Base-by-base conservation (phyloP, 495 filamentous ascomycete species). In the Podospora pseudoanserina region DNA sequence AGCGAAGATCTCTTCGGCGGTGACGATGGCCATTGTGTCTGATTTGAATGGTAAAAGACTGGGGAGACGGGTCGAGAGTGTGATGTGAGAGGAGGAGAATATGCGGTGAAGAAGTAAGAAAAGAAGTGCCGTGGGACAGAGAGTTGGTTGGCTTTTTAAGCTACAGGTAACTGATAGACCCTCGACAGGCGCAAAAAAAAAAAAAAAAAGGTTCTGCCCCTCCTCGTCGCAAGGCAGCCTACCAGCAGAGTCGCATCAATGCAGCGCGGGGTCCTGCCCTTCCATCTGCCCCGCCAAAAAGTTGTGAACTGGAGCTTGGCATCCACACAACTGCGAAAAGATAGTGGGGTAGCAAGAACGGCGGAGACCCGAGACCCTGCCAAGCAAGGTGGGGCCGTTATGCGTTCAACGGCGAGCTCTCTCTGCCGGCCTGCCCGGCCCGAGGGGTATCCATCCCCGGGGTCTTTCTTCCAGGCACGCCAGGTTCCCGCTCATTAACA, bases 1-100 rank as follows among this genome's bases (percentile, higher is more conserved):
- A 32, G 86, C 78, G 20, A 70, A 61, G 18, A 77, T 77, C 57
- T 81, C 78, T 65, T 83, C 81, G 56, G 79, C 53, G 54, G 79
- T 70, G 32, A 80, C 79, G 32, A 80, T 79, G 53, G 78, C 71
- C 81, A 85, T 85, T 64, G 61, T 63, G 67, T 64, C 66, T 58
- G n/a, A 28, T 60, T 65, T 59, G 53, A 32, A 56, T 63, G 57
- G 26, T 62, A 19, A 63, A 30, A 62, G 32, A 20, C 16, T 19
- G 56, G 32, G 44, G 30, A 66, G 23, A 23, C 23, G 56, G 65
- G 58, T 59, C 7, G 16, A 11, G 59, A 5, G 20, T 26, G 20
- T 16, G 16, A 26, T 5, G 59, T 27, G 34, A 34, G 27, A 63
- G 57, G 53, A 67, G 34, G 18, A 20, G 30, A 32, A 7, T 49